Conservation (phyloP, 306 rosid genomes). For the Cicer pinnatifidum region DNA sequence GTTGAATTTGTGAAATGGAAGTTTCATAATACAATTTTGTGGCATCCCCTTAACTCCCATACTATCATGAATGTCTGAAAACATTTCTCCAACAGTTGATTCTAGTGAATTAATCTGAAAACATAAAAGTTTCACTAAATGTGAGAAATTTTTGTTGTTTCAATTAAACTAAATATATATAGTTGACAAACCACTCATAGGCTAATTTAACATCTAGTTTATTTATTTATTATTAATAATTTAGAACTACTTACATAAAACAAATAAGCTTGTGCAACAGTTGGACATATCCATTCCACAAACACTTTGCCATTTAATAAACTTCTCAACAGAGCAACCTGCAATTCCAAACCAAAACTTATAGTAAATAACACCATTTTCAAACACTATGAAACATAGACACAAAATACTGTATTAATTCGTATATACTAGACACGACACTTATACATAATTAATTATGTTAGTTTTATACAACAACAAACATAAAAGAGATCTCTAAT, state of each 20-base stretch:
- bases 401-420: no score
- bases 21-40: constrained; percentile 38
- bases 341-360: constrained; percentile 40
- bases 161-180: background rate
- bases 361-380: background rate
- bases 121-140: constrained; percentile 12
- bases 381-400: no score
- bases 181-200: background rate
- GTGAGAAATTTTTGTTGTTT: constrained; percentile 16
- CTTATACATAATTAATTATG: no score
- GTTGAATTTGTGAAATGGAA: constrained; percentile 45
- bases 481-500: no score
- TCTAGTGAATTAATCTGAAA: constrained; percentile 48
- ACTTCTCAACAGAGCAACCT: constrained; percentile 48
- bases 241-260: constrained; percentile 43
- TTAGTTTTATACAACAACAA: no score
- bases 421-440: no score
- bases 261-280: constrained; percentile 45
- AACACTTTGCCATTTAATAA: constrained; percentile 49
- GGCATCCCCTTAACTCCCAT: constrained; percentile 41
- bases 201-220: background rate
- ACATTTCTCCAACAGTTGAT: constrained; percentile 38
- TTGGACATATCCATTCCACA: constrained; percentile 53
- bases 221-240: background rate
- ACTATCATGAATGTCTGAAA: constrained; percentile 46